Percentiles rank a stretch among this genome's conserved stretches.
Conservation (phyloP, 768 basidiomycete species). For the Kwoniella sp. region DNA sequence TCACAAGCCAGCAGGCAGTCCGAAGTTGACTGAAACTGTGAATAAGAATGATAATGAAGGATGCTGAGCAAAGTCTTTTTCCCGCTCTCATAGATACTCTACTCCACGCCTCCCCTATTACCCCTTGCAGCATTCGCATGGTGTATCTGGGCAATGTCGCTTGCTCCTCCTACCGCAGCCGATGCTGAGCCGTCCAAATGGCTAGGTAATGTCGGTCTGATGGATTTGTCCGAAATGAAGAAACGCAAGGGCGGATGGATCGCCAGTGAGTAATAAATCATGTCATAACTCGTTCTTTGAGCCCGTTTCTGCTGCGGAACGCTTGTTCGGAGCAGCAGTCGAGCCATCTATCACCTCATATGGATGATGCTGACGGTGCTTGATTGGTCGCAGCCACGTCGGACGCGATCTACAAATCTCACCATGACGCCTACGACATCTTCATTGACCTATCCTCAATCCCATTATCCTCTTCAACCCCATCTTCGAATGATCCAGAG, state of each 20-base stretch:
- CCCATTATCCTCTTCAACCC: conserved; percentile 5
- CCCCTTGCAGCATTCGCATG: conserved; percentile 50
- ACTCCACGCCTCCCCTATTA: conserved; percentile 48
- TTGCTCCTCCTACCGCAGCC: conserved; percentile 18
- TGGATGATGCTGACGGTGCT: background rate
- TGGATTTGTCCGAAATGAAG: conserved; percentile 43
- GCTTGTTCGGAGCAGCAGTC: too few species aligned
- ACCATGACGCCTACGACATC: conserved; percentile 44
- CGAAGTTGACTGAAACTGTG: too few species aligned
- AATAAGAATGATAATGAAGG: too few species aligned
- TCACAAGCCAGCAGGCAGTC: too few species aligned
- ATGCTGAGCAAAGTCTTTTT: too few species aligned
- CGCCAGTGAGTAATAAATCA: conserved; percentile 44
- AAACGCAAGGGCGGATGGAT: conserved; percentile 46
- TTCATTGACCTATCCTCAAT: conserved; percentile 48
- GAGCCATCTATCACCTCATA: too few species aligned
- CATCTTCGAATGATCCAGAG: background rate
- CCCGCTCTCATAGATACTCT: conserved; percentile 39
- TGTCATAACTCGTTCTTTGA: too few species aligned
- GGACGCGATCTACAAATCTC: conserved; percentile 50
- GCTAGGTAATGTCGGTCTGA: conserved; percentile 52
- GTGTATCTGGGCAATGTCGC: conserved; percentile 45
- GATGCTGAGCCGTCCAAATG: conserved; percentile 22
- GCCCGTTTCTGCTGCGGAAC: too few species aligned
- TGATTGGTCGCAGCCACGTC: conserved; percentile 42